Conservation (phyloP, 2,329 filamentous ascomycete genomes). For the Apiospora kogelbergensis region DNA sequence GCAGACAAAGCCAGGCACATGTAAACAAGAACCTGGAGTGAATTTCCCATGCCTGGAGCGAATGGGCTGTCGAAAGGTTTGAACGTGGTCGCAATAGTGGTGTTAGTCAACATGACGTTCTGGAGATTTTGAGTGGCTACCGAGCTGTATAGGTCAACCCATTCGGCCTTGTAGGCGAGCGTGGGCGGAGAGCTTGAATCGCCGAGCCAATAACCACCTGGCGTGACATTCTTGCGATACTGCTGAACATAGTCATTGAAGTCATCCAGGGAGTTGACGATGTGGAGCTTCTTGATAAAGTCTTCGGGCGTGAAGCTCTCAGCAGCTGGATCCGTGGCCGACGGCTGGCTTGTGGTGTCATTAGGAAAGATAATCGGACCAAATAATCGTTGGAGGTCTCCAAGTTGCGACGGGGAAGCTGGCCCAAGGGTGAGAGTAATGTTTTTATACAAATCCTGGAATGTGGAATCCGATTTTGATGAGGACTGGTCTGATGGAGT, state of each 20-base stretch:
- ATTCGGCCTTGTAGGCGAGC: conserved; percentile 69
- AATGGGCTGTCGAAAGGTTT: conserved; percentile 75
- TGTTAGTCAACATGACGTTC: conserved; percentile 65
- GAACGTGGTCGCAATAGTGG: conserved; percentile 70
- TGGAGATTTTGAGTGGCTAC: conserved; percentile 67
- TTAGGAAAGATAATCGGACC: conserved; percentile 36
- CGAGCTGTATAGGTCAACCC: conserved; percentile 51
- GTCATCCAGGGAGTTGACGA: conserved; percentile 63
- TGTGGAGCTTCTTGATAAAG: conserved; percentile 40
- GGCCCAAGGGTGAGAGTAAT: conserved; percentile 46
- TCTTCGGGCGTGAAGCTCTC: conserved; percentile 13
- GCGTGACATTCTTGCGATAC: conserved; percentile 67
- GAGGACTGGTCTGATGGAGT: conserved; percentile 30
- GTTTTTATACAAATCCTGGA: conserved; percentile 32
- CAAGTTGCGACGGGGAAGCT: conserved; percentile 31
- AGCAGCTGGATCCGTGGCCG: conserved; percentile 14
- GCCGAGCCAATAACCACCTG: conserved; percentile 78
- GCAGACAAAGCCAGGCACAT: conserved; percentile 75
- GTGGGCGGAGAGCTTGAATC: conserved; percentile 59
- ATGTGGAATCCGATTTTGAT: conserved; percentile 36
- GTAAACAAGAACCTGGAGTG: conserved; percentile 78
- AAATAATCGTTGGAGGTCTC: conserved; percentile 34
- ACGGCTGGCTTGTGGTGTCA: conserved; percentile 17
- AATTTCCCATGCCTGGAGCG: conserved; percentile 66
- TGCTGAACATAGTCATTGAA: conserved; percentile 66